Conservation (phyloP, 352 stramenopile genomes). For the Globisporangium iwayamae region DNA sequence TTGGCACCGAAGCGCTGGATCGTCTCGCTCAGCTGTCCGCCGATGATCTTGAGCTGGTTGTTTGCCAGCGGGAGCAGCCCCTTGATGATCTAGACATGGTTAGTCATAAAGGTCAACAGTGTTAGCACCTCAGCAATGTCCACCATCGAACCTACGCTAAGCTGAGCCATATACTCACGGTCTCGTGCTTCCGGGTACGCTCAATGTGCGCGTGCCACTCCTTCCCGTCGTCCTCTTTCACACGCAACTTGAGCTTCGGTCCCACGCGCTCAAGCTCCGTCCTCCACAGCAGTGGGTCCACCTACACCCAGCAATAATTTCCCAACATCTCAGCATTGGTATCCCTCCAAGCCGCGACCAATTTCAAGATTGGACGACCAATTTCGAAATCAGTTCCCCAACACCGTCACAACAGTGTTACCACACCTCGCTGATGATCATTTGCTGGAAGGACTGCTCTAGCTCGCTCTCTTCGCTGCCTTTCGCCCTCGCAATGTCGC, state of each 20-base stretch:
- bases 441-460: constrained; percentile 79
- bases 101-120: not conserved
- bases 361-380: too few relatives aligned
- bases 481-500: constrained; percentile 42
- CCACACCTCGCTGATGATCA: constrained; percentile 67
- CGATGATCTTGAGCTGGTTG: constrained; percentile 60
- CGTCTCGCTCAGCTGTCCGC: constrained; percentile 50
- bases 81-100: constrained; percentile 33
- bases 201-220: constrained; percentile 84
- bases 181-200: constrained; percentile 70
- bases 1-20: constrained; percentile 60
- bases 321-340: not conserved
- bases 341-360: not conserved
- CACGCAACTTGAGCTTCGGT: constrained; percentile 59
- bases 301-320: constrained; percentile 16
- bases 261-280: constrained; percentile 82
- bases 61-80: constrained; percentile 54
- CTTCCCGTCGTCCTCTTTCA: constrained; percentile 55
- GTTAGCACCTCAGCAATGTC: not conserved
- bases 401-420: not conserved
- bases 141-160: not conserved
- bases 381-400: too few relatives aligned
- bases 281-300: constrained; percentile 80
- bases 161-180: constrained; percentile 13
- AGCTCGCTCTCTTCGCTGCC: constrained; percentile 45